Base-by-base conservation (phyloP, 352 stramenopile genomes). In the Globisporangium polare region DNA sequence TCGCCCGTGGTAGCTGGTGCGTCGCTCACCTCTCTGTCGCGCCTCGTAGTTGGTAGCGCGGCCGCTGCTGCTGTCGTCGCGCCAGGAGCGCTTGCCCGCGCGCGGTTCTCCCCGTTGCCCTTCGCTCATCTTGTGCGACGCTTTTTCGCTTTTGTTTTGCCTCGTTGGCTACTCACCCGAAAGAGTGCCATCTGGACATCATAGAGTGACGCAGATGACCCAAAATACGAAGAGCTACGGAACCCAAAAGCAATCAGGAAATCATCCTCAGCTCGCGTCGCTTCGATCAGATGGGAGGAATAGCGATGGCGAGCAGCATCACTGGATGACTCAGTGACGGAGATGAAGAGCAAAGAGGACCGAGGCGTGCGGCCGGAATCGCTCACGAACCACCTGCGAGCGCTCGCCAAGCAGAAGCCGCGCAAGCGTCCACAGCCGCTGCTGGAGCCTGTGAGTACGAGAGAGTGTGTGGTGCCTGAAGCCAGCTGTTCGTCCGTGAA, bases 311-410 rank as follows among this genome's bases (percentile, higher is more conserved):
- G 18, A 39, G 41, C 41, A 5, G n/a, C 43, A 53, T n/a, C 27
- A n/a, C 2, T 29, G 18, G 15, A 22, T 35, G 13, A 45, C 24
- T 20, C 18, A 13, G 22, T 24, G 2, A 6, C 27, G 9, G 15
- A 22, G 26, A 62, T 58, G 58, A 55, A 58, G 47, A 22, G 55
- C 13, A 17, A 17, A 27, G 58, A 74, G 27, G 67, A 78, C 18
- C 70, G 75, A 18, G 61, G 66, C 20, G 71, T 85, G n/a, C 75
- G 73, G 1, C 56, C 51, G 0, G 73, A 85, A 27, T 85, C 75
- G 20, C 56, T 79, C 39, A 85, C 75, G 29, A 75, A 62, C 58
- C 73, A 78, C 26, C 45, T 85, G 43, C 73, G 75, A 5, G 47
- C 59, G 10, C 60, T 77, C 35, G 62, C 52, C 27, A 85, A 73